Evolutionary conservation across 176 grass and related monocot genomes (phyloP).

Genomic region (Lolium perenne): DNA sequence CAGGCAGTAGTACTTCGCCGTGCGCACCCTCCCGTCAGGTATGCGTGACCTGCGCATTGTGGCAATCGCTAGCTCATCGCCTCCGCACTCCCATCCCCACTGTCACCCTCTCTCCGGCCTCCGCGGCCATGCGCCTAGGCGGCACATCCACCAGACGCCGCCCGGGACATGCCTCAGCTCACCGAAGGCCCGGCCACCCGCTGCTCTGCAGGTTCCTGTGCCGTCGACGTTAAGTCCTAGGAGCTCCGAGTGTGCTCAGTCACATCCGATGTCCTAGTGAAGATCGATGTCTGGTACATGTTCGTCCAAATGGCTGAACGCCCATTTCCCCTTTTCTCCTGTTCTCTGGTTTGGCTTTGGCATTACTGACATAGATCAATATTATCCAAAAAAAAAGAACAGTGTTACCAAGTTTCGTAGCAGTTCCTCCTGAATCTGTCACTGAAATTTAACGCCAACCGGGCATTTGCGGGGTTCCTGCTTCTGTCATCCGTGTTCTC

Average conservation of each 20-base stretch:
- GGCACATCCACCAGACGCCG: neutral
- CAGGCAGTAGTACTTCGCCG: no score
- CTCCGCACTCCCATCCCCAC: neutral
- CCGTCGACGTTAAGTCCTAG: neutral
- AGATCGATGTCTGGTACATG: neutral
- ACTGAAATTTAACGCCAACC: neutral
- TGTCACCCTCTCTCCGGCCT: neutral
- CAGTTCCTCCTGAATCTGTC: neutral
- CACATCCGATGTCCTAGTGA: neutral
- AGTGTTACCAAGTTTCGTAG: neutral
- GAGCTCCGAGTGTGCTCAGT: neutral
- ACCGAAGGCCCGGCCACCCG: neutral
- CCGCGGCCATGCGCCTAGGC: neutral
- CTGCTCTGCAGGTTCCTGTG: neutral
- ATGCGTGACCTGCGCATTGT: no score
- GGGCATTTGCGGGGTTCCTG: slow-evolving; percentile 65
- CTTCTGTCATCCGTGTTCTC: slow-evolving; percentile 74
- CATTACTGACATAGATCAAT: neutral
- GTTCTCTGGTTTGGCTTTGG: neutral
- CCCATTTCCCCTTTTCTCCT: neutral
- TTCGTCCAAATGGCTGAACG: neutral
- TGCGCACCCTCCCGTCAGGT: no score
- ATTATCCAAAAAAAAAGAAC: neutral
- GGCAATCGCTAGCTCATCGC: no score
- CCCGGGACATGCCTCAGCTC: neutral